phyloP scores from a whole-genome alignment of 202 grass and related monocot genomes.

The Schoenoplectus triqueter region DNA sequence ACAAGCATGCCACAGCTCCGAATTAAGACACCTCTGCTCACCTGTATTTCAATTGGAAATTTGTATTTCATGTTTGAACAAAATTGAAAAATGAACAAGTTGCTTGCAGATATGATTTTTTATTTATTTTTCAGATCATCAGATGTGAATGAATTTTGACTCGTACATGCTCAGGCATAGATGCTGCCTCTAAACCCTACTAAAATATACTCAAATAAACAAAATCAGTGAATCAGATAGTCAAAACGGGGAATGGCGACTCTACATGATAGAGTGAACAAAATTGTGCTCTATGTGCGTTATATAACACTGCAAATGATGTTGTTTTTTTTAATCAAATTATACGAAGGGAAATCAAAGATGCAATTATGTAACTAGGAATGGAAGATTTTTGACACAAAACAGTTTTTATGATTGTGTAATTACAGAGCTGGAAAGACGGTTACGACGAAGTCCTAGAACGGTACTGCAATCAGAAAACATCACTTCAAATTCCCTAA shows the following conservation, averaged over 20 bases:
- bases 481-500: too few relatives aligned
- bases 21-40: conserved; percentile 95
- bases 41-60: conserved; percentile 56
- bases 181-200: conserved; percentile 11
- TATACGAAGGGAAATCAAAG: background rate
- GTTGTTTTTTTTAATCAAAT: background rate
- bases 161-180: background rate
- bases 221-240: background rate
- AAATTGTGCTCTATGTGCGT: background rate
- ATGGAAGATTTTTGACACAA: conserved; percentile 3
- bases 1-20: conserved; percentile 98
- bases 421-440: background rate
- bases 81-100: background rate
- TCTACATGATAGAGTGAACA: background rate
- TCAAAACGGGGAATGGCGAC: background rate
- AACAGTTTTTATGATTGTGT: background rate
- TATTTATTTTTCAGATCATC: background rate
- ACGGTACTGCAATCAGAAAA: too few relatives aligned
- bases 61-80: background rate
- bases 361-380: background rate
- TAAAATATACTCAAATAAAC: background rate
- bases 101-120: background rate
- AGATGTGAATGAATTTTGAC: background rate
- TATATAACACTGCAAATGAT: background rate
- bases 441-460: background rate